Evolutionary conservation across 768 basidiomycete species (phyloP), one percentile per base, ranked within the genome.

Genomic region (Mycena sanguinolenta): DNA sequence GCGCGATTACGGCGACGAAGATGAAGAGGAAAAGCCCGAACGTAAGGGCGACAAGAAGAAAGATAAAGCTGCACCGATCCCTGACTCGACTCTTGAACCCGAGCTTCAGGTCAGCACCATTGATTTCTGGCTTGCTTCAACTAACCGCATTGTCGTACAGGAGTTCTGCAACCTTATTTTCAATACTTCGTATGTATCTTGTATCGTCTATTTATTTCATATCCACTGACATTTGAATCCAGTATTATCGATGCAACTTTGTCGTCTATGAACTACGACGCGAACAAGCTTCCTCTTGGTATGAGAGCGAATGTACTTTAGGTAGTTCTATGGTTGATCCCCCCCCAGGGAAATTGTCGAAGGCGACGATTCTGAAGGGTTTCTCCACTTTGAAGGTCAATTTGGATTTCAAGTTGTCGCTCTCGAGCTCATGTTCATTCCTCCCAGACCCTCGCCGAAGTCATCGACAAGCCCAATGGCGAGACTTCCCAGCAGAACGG

Each of bases 181-280:
- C 78, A 85, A 84, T 9, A 80, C 86, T 16, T 82, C 78, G 86
- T 87, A 58, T 49, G 23, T 12, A 25, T 32, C 23, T 52, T 36
- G 10, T n/a, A n/a, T n/a, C n/a, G n/a, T 27, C 30, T 4, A 36
- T 49, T 54, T 55, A 19, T 59, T 19, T 65, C 46, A 42, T 9
- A n/a, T 14, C 28, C 9, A 23, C 67, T 71, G 60, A 67, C 49
- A 49, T 16, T 28, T 36, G n/a, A n/a, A 23, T 21, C 66, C 62
- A 89, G 88, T 28, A 74, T 89, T 67, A 87, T 90, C 27, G 84
- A 87, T 57, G 88, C 87, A 0, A 82, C 84, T 50, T 77, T 91
- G 74, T 86, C 87, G 19, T 86, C 87, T 7, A 89, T 91, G 88
- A 90, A 90, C 70, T 91, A 91, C 69, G 90, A 91, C 74, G 90